A percentile compares a stretch with the other conserved stretches of the same genome.
phyloP scores from a whole-genome alignment of 108 stramenopile genomes.

The Pseudonitzschia multistriata region DNA sequence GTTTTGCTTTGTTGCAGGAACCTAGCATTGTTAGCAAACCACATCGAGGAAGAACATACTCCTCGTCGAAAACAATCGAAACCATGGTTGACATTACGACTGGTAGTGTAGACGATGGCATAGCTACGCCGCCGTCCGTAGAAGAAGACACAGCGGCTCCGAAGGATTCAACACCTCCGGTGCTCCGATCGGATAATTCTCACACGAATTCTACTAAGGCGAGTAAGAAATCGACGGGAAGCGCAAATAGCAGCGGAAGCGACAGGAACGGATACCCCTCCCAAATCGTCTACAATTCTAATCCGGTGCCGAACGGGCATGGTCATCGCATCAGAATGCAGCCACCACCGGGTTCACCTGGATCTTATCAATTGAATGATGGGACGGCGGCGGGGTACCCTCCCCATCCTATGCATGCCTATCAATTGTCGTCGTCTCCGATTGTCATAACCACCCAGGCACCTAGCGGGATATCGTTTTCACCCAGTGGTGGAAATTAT shows the following conservation, averaged over 20 bases:
- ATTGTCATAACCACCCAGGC: not conserved
- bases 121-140: not conserved
- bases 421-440: slow-evolving; percentile 12
- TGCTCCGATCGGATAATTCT: not conserved
- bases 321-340: not conserved
- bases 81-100: too few species aligned
- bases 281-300: slow-evolving; percentile 3
- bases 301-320: not conserved
- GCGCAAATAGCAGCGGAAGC: not conserved
- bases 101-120: too few species aligned
- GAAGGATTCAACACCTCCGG: not conserved
- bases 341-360: not conserved
- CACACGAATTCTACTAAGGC: slow-evolving; percentile 2
- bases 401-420: slow-evolving; percentile 2
- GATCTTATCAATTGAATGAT: not conserved
- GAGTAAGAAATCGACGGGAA: slow-evolving; percentile 10
- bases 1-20: too few species aligned
- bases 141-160: not conserved
- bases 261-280: slow-evolving; percentile 1
- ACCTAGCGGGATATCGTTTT: not conserved
- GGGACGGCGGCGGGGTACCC: not conserved
- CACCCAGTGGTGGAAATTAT: slow-evolving; percentile 11
- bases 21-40: too few species aligned
- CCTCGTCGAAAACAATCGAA: too few species aligned
- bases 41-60: too few species aligned